A percentile compares a stretch with the other conserved stretches of the same genome.
These are phyloP conservation scores for Phytophthora sansomeana DNA, from an alignment of 352 stramenopile species.

Conservation along the genomic window DNA sequence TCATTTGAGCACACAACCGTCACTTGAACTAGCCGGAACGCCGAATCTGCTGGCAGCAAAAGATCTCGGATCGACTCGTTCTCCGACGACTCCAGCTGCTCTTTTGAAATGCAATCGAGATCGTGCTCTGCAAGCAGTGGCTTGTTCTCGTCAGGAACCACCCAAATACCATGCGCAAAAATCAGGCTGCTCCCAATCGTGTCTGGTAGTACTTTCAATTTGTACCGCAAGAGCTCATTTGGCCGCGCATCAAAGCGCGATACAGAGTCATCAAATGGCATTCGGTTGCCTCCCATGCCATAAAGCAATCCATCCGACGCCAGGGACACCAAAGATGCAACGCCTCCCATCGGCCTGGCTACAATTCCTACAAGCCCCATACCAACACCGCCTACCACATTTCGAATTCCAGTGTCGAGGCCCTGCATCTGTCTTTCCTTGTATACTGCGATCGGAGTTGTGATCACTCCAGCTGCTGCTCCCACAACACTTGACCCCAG, in stretches of 20 bases:
- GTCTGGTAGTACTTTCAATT: slow-evolving; percentile 75
- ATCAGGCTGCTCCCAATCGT: slow-evolving; percentile 55
- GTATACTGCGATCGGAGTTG: slow-evolving; percentile 79
- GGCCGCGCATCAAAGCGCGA: slow-evolving; percentile 56
- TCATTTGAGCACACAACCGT: slow-evolving; percentile 58
- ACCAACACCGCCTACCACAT: slow-evolving; percentile 73
- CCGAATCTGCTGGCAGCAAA: slow-evolving; percentile 43
- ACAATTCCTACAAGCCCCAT: slow-evolving; percentile 86
- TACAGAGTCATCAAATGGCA: slow-evolving; percentile 41
- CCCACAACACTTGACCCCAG: slow-evolving; percentile 81
- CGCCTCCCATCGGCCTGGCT: slow-evolving; percentile 75
- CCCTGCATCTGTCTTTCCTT: slow-evolving; percentile 73
- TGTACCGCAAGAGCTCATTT: slow-evolving; percentile 82
- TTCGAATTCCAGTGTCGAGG: slow-evolving; percentile 62
- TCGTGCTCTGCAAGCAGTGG: slow-evolving; percentile 24
- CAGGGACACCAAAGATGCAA: slow-evolving; percentile 82
- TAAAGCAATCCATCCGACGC: slow-evolving; percentile 80
- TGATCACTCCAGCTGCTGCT: slow-evolving; percentile 78
- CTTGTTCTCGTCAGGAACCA: slow-evolving; percentile 41
- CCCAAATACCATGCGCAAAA: slow-evolving; percentile 74
- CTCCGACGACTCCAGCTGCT: slow-evolving; percentile 28
- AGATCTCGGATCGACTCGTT: slow-evolving; percentile 42
- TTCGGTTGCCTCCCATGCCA: slow-evolving; percentile 51
- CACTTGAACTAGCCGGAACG: slow-evolving; percentile 41
- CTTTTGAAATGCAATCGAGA: slow-evolving; percentile 39